Base-by-base conservation (phyloP, 2,329 filamentous ascomycete species). In the Aspergillus spinulosporus region DNA sequence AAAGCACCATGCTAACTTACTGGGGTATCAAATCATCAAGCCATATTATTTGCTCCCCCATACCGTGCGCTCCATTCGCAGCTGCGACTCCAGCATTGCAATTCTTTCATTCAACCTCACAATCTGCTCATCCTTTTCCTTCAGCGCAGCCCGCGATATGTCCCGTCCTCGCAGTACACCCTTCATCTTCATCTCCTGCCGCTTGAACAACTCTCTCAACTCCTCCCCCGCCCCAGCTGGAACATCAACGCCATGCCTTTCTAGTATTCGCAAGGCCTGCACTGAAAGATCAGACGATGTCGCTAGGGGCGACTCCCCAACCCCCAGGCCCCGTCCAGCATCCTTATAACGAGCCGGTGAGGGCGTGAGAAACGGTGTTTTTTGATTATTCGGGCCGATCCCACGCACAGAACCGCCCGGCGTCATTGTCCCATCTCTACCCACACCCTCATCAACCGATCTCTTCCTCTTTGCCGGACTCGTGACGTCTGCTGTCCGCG, bases 161-260 rank as follows among this genome's bases (percentile, higher is more conserved):
- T 93, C 88, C 2, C 88, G 78, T 0, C 88, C 87, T 59, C 81
- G 81, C 39, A 79, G 77, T 15, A 89, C 78, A 0, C 88, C 89
- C 64, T 82, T 83, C 0, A 80, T 78, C 50, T 79, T 80, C 50
- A 85, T 72, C 12, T 83, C 81, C 61, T 89, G 80, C 44, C 74
- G 81, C 36, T 80, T 76, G 32, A 90, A 74, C 5, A 83, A 60
- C 8, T 64, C 64, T 2, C 73, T 64, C 2, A 80, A 49, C 14
- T 76, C 71, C 2, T 72, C 68, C 34, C 67, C 69, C 2, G 72
- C 71, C 7, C 62, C 55, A 7, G 67, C 64, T 4, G 73, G 64
- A 7, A 79, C 49, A 1, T 67, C 63, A 21, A 72, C 66, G 34
- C 63, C 52, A 52, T 76, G 66, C 5, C 65, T 63, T 4, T 75